These are phyloP conservation scores for Daedaleopsis nitida DNA, from an alignment of 768 basidiomycete genomes.

Conservation along the genomic window DNA sequence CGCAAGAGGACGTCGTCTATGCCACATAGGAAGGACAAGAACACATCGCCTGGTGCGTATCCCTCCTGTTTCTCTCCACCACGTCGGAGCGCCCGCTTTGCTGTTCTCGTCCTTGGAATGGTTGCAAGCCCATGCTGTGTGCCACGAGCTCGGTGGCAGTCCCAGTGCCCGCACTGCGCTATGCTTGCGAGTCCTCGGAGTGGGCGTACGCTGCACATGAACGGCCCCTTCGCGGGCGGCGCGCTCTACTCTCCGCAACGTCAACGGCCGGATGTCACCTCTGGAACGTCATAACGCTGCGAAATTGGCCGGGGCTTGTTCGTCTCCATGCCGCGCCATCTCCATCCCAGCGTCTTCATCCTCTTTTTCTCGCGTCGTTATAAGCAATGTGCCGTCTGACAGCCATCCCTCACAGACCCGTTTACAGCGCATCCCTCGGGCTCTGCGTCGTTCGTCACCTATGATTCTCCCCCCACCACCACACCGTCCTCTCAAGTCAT, in stretches of 20 bases:
- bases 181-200: background rate
- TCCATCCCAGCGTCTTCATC: background rate
- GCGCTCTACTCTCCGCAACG: constrained; percentile 6
- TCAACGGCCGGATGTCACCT: constrained; percentile 8
- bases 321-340: background rate
- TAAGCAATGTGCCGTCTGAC: constrained; percentile 3
- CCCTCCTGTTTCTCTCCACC: background rate
- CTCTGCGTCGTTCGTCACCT: constrained; percentile 27
- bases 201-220: background rate
- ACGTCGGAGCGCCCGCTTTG: background rate
- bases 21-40: constrained; percentile 15
- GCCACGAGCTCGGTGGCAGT: background rate
- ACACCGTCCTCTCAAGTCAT: constrained; percentile 11
- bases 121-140: background rate
- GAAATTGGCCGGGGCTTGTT: background rate
- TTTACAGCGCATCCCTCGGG: constrained; percentile 30
- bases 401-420: constrained; percentile 22
- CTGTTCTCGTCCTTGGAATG: background rate
- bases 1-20: constrained; percentile 21
- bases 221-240: constrained; percentile 3
- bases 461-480: constrained; percentile 11
- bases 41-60: constrained; percentile 11
- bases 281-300: constrained; percentile 1
- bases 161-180: background rate
- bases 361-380: constrained; percentile 4